phyloP scores from a whole-genome alignment of 352 stramenopile genomes.

The Phytophthora citricola region DNA sequence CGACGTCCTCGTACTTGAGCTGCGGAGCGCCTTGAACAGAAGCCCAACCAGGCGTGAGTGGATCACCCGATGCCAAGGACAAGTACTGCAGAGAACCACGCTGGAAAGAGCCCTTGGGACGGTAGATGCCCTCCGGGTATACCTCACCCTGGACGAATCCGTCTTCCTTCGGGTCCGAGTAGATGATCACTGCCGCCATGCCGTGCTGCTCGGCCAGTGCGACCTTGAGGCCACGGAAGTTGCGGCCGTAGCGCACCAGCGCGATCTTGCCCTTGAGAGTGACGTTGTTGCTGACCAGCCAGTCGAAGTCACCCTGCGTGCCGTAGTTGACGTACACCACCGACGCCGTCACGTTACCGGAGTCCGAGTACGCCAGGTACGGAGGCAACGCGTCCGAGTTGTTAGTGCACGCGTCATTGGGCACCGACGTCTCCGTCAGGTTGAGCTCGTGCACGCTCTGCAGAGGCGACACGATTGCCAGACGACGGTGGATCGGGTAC shows the following conservation, averaged over 20 bases:
- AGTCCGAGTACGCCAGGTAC: constrained; percentile 47
- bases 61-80: constrained; percentile 66
- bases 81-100: constrained; percentile 75
- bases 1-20: constrained; percentile 44
- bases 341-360: constrained; percentile 44
- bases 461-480: constrained; percentile 51
- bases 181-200: constrained; percentile 69
- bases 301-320: constrained; percentile 62
- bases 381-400: constrained; percentile 60
- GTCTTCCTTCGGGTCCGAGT: constrained; percentile 78
- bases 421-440: constrained; percentile 62
- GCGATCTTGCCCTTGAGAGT: constrained; percentile 66
- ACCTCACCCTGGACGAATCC: constrained; percentile 55
- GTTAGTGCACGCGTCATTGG: constrained; percentile 68
- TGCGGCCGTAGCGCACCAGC: constrained; percentile 64
- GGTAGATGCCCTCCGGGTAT: constrained; percentile 73
- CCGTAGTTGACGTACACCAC: constrained; percentile 63
- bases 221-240: constrained; percentile 62
- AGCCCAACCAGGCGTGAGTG: constrained; percentile 41
- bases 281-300: constrained; percentile 54
- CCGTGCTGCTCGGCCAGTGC: constrained; percentile 65
- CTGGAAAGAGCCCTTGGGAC: constrained; percentile 62
- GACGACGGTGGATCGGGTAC: constrained; percentile 46
- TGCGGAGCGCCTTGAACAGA: constrained; percentile 39
- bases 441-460: constrained; percentile 41